A percentile compares a stretch with the other conserved stretches of the same genome.
Evolutionary conservation across 1,284 basidiomycete species (phyloP).

Genomic region (Cryptococcus deneoformans): DNA sequence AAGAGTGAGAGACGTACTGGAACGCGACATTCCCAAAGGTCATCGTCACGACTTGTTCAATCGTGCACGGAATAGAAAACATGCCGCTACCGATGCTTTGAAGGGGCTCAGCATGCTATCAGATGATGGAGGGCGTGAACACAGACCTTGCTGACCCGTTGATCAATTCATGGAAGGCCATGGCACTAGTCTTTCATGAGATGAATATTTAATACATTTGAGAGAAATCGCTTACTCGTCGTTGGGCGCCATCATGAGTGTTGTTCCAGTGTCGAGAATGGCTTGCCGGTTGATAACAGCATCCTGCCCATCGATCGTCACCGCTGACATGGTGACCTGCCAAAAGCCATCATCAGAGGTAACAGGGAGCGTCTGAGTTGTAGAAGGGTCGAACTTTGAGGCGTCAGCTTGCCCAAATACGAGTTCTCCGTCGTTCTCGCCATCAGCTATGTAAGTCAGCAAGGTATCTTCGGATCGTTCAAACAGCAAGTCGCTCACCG

Average conservation of each 20-base stretch:
- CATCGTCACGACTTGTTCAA: slow-evolving; percentile 62
- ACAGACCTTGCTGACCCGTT: slow-evolving; percentile 54
- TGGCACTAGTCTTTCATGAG: slow-evolving; percentile 47
- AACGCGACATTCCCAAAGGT: slow-evolving; percentile 57
- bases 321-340: slow-evolving; percentile 35
- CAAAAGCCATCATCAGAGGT: slow-evolving; percentile 40
- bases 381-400: slow-evolving; percentile 38
- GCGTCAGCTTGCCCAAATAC: slow-evolving; percentile 30
- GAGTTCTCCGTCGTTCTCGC: slow-evolving; percentile 67
- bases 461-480: not conserved
- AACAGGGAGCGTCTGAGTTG: slow-evolving; percentile 20
- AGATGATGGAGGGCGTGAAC: not conserved
- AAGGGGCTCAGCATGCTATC: not conserved
- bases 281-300: slow-evolving; percentile 13
- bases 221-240: slow-evolving; percentile 17
- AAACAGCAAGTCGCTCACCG: slow-evolving; percentile 37
- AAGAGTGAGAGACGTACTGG: slow-evolving; percentile 14
- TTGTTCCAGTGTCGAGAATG: slow-evolving; percentile 39
- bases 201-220: not conserved
- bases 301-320: slow-evolving; percentile 25
- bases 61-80: slow-evolving; percentile 76
- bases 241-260: slow-evolving; percentile 48
- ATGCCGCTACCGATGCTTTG: slow-evolving; percentile 60
- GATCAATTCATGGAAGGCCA: slow-evolving; percentile 60
- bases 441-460: slow-evolving; percentile 50